These are phyloP conservation scores for Lojkania enalia DNA, from an alignment of 2,329 filamentous ascomycete genomes.

Conservation along the genomic window DNA sequence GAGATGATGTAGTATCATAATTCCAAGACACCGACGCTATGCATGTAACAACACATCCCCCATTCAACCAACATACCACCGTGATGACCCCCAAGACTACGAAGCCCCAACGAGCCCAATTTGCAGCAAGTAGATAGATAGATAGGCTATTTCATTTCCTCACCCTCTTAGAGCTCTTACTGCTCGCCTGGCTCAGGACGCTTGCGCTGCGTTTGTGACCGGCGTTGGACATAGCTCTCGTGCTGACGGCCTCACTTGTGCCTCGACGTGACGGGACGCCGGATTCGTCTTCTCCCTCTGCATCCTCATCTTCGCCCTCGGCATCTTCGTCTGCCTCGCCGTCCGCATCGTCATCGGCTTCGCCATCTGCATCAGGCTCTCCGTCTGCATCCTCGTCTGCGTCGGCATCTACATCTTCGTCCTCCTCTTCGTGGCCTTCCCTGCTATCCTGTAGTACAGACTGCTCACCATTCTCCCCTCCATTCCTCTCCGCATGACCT, in stretches of 20 bases:
- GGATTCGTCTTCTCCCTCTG: conserved; percentile 38
- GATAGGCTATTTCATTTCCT: conserved; percentile 5
- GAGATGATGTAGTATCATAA: neutral
- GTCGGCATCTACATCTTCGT: conserved; percentile 50
- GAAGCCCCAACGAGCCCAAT: too few species aligned
- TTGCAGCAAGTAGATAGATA: neutral
- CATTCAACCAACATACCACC: neutral
- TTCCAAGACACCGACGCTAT: conserved; percentile 8
- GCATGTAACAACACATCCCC: conserved; percentile 1
- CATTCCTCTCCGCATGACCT: conserved; percentile 15
- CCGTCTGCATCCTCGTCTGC: conserved; percentile 43
- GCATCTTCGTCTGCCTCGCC: conserved; percentile 25
- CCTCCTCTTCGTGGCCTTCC: conserved; percentile 11
- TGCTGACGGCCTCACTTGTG: conserved; percentile 23
- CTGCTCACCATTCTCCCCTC: conserved; percentile 20
- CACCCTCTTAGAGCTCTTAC: conserved; percentile 34
- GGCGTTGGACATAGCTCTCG: conserved; percentile 22
- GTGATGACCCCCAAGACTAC: neutral
- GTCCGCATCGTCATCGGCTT: conserved; percentile 48
- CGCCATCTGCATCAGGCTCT: conserved; percentile 41
- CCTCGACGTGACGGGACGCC: conserved; percentile 30
- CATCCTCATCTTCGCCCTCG: conserved; percentile 37
- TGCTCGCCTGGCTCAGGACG: conserved; percentile 64
- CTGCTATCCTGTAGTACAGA: conserved; percentile 14
- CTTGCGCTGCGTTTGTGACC: conserved; percentile 80